Percentiles rank a stretch among this genome's conserved stretches.
phyloP scores from a whole-genome alignment of 352 stramenopile species.

The Pelagophyceae sp. region DNA sequence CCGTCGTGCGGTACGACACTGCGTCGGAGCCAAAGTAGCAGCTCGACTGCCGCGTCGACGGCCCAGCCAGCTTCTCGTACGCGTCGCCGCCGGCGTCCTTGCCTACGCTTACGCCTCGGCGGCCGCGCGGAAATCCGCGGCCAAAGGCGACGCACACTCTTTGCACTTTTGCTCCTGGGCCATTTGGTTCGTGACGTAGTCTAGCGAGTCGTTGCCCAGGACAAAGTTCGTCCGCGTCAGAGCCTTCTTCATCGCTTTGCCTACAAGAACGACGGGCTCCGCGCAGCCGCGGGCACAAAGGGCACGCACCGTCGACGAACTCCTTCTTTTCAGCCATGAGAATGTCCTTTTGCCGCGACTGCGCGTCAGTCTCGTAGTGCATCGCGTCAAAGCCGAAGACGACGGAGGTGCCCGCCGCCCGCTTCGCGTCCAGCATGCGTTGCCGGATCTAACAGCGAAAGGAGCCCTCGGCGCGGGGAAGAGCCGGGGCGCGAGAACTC shows the following conservation, averaged over 20 bases:
- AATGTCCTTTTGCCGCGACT: not conserved
- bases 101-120: too few relatives aligned
- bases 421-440: not conserved
- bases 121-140: not conserved
- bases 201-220: not conserved
- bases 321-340: too few relatives aligned
- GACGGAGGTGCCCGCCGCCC: not conserved
- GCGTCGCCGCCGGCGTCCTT: too few relatives aligned
- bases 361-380: not conserved
- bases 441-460: not conserved
- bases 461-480: too few relatives aligned
- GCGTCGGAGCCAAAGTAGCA: not conserved
- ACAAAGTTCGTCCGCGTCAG: conserved; percentile 11
- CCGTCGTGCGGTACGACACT: conserved; percentile 3
- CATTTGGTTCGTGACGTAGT: not conserved
- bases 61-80: too few relatives aligned
- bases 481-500: too few relatives aligned
- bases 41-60: not conserved
- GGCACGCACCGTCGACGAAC: too few relatives aligned
- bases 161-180: not conserved
- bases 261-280: not conserved
- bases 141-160: not conserved
- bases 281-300: too few relatives aligned
- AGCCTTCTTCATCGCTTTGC: conserved; percentile 8
- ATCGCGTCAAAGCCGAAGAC: conserved; percentile 1